Conservation (phyloP, 371 early-diverging fungal species). For the Rhizopus arrhizus region DNA sequence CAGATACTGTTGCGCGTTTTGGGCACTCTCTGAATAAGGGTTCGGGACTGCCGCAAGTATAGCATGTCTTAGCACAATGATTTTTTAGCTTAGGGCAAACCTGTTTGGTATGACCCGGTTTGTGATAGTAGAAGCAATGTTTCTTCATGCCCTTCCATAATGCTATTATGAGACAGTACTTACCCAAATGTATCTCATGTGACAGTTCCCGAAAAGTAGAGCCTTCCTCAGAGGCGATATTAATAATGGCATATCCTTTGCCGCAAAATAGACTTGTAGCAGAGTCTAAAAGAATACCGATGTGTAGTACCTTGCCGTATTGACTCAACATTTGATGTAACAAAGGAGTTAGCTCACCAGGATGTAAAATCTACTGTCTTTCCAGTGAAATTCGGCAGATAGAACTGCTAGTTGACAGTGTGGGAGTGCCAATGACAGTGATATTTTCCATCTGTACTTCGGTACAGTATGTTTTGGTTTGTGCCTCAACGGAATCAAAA, state of each 20-base stretch:
- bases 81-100: not conserved
- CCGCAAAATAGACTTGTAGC: not conserved
- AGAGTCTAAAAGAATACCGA: not conserved
- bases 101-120: too few relatives aligned
- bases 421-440: constrained; percentile 1
- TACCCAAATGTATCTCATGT: too few relatives aligned
- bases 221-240: not conserved
- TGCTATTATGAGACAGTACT: too few relatives aligned
- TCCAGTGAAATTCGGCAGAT: not conserved
- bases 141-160: too few relatives aligned
- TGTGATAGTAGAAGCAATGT: too few relatives aligned
- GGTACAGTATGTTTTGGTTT: not conserved
- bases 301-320: not conserved
- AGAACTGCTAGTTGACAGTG: not conserved
- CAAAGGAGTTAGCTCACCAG: not conserved
- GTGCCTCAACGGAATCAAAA: not conserved
- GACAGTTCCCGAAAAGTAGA: too few relatives aligned
- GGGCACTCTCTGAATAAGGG: not conserved
- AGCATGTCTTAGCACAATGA: not conserved
- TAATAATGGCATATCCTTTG: not conserved
- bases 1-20: not conserved
- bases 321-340: not conserved
- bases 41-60: not conserved
- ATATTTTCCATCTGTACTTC: not conserved
- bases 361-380: not conserved